Evolutionary conservation across 805 yeast genomes (phyloP).

Genomic region (Wickerhamiella slavikovae): DNA sequence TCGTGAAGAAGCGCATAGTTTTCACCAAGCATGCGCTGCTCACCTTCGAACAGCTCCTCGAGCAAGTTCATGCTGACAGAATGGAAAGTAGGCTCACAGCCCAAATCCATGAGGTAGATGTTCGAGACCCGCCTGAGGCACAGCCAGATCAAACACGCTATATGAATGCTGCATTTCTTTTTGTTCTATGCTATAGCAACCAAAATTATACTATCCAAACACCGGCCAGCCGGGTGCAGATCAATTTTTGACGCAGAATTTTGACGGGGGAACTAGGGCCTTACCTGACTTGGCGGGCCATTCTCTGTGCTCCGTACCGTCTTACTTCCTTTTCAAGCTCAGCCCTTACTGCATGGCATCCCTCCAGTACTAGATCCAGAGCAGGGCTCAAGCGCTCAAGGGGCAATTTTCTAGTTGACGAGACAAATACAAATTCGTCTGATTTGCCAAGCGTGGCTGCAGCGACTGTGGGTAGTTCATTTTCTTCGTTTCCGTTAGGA

Average conservation of each 20-base stretch:
- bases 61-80: background rate
- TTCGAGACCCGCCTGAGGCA: no score
- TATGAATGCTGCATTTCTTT: background rate
- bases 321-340: conserved; percentile 75
- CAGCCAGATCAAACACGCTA: no score
- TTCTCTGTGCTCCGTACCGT: conserved; percentile 30
- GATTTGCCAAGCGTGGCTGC: conserved; percentile 69
- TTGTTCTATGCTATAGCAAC: no score
- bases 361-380: conserved; percentile 67
- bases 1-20: conserved; percentile 10
- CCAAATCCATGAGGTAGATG: no score
- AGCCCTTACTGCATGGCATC: conserved; percentile 63
- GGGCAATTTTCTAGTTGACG: conserved; percentile 69
- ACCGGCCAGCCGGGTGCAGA: no score
- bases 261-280: no score
- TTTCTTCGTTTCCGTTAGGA: conserved; percentile 63
- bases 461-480: conserved; percentile 61
- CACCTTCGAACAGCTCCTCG: conserved; percentile 10
- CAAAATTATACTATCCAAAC: no score
- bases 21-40: conserved; percentile 12
- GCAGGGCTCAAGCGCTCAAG: conserved; percentile 59
- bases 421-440: conserved; percentile 54
- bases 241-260: no score
- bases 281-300: background rate
- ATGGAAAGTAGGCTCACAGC: no score